A percentile compares a stretch with the other conserved stretches of the same genome.
Evolutionary conservation across 2,329 filamentous ascomycete genomes (phyloP).

Genomic region (Davidsoniella neocaledoniae): DNA sequence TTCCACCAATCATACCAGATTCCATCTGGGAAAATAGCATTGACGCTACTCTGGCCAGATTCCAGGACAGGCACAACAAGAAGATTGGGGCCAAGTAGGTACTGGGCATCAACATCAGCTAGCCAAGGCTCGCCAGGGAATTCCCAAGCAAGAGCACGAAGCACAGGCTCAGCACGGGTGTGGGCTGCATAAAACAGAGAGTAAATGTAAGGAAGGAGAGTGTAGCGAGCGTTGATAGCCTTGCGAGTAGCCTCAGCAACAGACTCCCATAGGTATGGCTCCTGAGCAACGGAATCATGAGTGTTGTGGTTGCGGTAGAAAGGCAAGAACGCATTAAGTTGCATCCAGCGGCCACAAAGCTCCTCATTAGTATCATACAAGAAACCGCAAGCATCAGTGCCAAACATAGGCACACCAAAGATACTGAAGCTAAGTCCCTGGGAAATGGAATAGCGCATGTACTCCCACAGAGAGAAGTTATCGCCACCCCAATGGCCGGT

Average conservation of each 20-base stretch:
- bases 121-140: constrained; percentile 39
- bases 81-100: constrained; percentile 31
- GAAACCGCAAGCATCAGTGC: constrained; percentile 65
- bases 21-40: constrained; percentile 28
- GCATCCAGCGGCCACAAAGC: constrained; percentile 52
- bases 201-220: constrained; percentile 69
- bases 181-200: constrained; percentile 48
- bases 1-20: constrained; percentile 39
- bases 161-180: constrained; percentile 42
- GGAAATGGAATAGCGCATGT: constrained; percentile 61
- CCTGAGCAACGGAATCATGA: constrained; percentile 30
- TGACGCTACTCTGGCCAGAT: constrained; percentile 26
- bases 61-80: constrained; percentile 33
- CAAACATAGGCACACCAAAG: constrained; percentile 53
- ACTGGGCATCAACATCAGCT: constrained; percentile 31
- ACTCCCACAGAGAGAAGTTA: constrained; percentile 52
- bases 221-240: constrained; percentile 57
- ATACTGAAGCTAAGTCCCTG: constrained; percentile 59
- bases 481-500: constrained; percentile 75
- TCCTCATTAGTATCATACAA: constrained; percentile 43
- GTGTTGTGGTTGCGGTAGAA: constrained; percentile 57
- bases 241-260: constrained; percentile 48
- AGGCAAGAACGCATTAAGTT: constrained; percentile 51
- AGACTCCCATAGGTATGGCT: constrained; percentile 52
- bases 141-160: constrained; percentile 56